These are phyloP conservation scores for Kluyveromyces nonfermentans DNA, from an alignment of 805 yeast genomes.

Conservation along the genomic window DNA sequence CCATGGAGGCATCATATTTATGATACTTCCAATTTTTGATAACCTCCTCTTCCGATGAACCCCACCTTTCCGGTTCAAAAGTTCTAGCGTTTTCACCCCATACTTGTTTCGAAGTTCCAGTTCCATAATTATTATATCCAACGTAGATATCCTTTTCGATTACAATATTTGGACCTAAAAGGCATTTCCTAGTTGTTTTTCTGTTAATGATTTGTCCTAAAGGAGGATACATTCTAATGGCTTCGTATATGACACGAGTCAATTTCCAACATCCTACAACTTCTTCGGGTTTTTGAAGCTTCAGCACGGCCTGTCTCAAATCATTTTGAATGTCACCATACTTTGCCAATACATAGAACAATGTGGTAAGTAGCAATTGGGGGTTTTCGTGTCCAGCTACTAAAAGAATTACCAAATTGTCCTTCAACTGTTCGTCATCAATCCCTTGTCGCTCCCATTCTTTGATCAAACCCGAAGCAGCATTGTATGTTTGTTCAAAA, in stretches of 20 bases:
- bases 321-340: conserved; percentile 29
- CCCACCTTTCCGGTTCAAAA: conserved; percentile 48
- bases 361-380: conserved; percentile 39
- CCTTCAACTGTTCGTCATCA: conserved; percentile 39
- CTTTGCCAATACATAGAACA: conserved; percentile 40
- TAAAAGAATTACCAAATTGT: conserved; percentile 44
- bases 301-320: conserved; percentile 12
- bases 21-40: conserved; percentile 32
- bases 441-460: conserved; percentile 33
- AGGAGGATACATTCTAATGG: conserved; percentile 46
- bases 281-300: conserved; percentile 16
- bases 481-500: conserved; percentile 30
- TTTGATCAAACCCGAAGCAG: conserved; percentile 34
- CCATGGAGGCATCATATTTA: conserved; percentile 37
- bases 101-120: conserved; percentile 35
- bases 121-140: conserved; percentile 46
- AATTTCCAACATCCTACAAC: conserved; percentile 14
- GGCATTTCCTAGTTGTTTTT: conserved; percentile 30
- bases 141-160: conserved; percentile 45
- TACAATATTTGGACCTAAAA: conserved; percentile 33
- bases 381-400: conserved; percentile 63
- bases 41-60: conserved; percentile 31
- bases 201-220: conserved; percentile 48
- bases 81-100: conserved; percentile 40
- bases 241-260: conserved; percentile 34